phyloP scores from a whole-genome alignment of 2,329 filamentous ascomycete species.

The Diplodia corticola region DNA sequence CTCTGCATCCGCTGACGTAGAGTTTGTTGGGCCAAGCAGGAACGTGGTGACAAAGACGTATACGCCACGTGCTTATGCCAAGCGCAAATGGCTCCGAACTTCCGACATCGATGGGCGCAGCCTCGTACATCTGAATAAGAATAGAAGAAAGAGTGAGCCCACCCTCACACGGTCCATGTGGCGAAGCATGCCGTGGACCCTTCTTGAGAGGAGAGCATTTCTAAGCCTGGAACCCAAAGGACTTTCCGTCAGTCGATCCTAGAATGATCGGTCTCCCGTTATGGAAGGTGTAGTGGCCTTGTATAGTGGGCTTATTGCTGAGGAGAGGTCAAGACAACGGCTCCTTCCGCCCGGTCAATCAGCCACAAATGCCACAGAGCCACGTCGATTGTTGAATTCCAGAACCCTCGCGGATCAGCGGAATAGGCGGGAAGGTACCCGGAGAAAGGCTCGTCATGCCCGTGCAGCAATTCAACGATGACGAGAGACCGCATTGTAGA shows the following conservation, averaged over 20 bases:
- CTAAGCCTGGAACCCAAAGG: neutral
- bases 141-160: neutral
- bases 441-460: neutral
- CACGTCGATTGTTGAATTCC: neutral
- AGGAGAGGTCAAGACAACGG: neutral
- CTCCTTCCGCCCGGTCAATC: neutral
- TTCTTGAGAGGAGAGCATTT: neutral
- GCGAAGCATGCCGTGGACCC: neutral
- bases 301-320: neutral
- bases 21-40: neutral
- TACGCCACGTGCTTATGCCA: conserved; percentile 1
- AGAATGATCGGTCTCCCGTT: neutral
- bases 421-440: neutral
- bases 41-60: neutral
- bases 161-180: neutral
- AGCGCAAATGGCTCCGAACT: neutral
- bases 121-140: neutral
- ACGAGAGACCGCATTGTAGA: neutral
- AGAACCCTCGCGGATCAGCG: neutral
- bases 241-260: neutral
- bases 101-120: neutral
- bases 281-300: neutral
- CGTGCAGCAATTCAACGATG: neutral
- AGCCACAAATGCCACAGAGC: neutral
- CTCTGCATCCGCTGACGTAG: neutral